phyloP scores from a whole-genome alignment of 345 rosid species.

The Lepidium africanum region DNA sequence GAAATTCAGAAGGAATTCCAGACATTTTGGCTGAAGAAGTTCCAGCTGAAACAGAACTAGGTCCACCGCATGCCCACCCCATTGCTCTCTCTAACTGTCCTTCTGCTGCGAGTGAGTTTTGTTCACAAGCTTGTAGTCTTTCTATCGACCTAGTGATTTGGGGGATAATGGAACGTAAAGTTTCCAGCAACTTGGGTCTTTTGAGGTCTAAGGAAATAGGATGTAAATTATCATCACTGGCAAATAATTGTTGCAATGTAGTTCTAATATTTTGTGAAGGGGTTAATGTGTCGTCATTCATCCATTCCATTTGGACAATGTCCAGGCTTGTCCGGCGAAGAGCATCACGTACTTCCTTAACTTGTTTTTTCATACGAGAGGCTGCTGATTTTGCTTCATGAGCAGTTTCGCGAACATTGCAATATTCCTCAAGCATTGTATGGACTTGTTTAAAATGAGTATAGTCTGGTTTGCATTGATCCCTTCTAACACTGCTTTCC shows the following conservation, averaged over 20 bases:
- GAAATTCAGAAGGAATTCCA: conserved; percentile 81
- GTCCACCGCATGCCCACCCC: conserved; percentile 96
- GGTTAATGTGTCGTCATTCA: conserved; percentile 52
- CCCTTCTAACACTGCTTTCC: conserved; percentile 34
- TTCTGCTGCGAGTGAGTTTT: conserved; percentile 62
- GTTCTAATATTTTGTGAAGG: conserved; percentile 55
- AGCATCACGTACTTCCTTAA: conserved; percentile 62
- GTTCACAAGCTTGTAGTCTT: conserved; percentile 64
- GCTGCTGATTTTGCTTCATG: conserved; percentile 77
- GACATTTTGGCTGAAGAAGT: conserved; percentile 54
- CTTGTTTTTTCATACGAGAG: conserved; percentile 61
- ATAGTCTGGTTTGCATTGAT: conserved; percentile 36
- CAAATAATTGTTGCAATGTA: conserved; percentile 48
- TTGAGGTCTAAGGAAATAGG: conserved; percentile 53
- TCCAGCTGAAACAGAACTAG: conserved; percentile 48
- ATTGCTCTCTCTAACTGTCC: conserved; percentile 93
- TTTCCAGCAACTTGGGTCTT: conserved; percentile 65
- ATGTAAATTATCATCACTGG: conserved; percentile 43
- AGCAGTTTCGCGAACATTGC: conserved; percentile 77
- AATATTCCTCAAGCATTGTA: conserved; percentile 77
- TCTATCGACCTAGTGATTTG: conserved; percentile 60
- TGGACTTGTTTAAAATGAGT: conserved; percentile 52
- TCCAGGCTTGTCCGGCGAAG: conserved; percentile 59
- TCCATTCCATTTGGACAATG: conserved; percentile 90
- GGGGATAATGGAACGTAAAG: conserved; percentile 49